Percentiles rank a stretch among this genome's conserved stretches.
Conservation (phyloP, 345 rosid genomes). For the Lepidium didymum region DNA sequence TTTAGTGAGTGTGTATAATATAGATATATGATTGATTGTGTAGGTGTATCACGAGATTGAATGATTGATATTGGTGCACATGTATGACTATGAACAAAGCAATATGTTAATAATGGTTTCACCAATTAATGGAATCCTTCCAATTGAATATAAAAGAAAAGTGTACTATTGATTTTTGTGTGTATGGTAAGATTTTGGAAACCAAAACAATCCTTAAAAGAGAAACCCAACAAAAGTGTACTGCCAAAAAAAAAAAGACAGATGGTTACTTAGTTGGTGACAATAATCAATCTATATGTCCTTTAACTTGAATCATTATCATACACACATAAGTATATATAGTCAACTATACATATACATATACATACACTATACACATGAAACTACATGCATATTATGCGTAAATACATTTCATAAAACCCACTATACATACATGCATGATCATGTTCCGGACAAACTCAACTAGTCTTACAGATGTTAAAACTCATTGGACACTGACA, state of each 20-base stretch:
- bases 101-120: constrained; percentile 14
- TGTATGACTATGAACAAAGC: constrained; percentile 26
- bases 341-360: background rate
- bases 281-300: constrained; percentile 23
- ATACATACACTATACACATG: background rate
- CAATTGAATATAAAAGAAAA: constrained; percentile 16
- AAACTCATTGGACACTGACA: too few species aligned
- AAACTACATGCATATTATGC: background rate
- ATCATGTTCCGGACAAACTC: too few species aligned
- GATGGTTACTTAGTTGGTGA: constrained; percentile 27
- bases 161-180: constrained; percentile 3
- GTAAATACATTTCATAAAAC: background rate
- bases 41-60: constrained; percentile 17
- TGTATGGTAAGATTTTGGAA: constrained; percentile 27
- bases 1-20: constrained; percentile 1
- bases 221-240: constrained; percentile 17
- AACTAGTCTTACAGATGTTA: too few species aligned
- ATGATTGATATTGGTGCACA: constrained; percentile 29
- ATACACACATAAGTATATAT: background rate
- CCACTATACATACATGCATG: constrained; percentile 1
- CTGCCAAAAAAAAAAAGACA: constrained; percentile 9
- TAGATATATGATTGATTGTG: constrained; percentile 16
- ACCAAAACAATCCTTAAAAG: constrained; percentile 26
- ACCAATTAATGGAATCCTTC: constrained; percentile 22
- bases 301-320: constrained; percentile 11